Percentiles rank a stretch among this genome's conserved stretches.
Conservation (phyloP, 306 rosid genomes). For the Malus orientalis region DNA sequence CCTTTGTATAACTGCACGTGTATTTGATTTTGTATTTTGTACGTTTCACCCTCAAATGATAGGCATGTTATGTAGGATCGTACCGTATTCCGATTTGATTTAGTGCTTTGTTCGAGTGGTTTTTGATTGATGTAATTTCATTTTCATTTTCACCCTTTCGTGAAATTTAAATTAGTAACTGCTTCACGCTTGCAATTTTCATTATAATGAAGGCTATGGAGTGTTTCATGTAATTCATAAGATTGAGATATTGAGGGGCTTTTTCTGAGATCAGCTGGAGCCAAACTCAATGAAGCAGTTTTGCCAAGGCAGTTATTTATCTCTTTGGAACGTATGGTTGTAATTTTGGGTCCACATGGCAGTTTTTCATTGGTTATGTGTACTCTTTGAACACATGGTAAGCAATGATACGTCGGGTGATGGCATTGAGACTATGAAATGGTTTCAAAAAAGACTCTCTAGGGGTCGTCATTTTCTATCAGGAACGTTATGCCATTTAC, state of each 20-base stretch:
- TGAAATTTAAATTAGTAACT: background rate
- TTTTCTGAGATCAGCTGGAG: background rate
- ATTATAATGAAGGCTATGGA: background rate
- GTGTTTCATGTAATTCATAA: background rate
- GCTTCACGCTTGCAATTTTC: background rate
- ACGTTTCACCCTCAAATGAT: slow-evolving; percentile 9
- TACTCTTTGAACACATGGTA: too few relatives aligned
- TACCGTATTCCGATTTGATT: slow-evolving; percentile 29
- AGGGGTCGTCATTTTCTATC: too few relatives aligned
- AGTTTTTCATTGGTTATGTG: too few relatives aligned
- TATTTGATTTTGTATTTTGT: slow-evolving; percentile 35
- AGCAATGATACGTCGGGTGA: too few relatives aligned
- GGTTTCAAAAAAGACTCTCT: too few relatives aligned
- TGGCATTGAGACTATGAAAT: too few relatives aligned
- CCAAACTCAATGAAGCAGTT: background rate
- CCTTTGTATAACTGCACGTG: slow-evolving; percentile 27
- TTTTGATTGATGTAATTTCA: slow-evolving; percentile 2
- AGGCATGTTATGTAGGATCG: slow-evolving; percentile 31
- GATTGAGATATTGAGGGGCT: background rate
- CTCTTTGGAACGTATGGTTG: background rate
- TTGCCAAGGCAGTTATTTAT: background rate
- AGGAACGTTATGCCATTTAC: too few relatives aligned
- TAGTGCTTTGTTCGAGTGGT: slow-evolving; percentile 32
- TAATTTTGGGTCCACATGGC: background rate
- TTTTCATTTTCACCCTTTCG: background rate